These are phyloP conservation scores for Chaetomium sp. DNA, from an alignment of 2,329 filamentous ascomycete genomes.

Conservation along the genomic window DNA sequence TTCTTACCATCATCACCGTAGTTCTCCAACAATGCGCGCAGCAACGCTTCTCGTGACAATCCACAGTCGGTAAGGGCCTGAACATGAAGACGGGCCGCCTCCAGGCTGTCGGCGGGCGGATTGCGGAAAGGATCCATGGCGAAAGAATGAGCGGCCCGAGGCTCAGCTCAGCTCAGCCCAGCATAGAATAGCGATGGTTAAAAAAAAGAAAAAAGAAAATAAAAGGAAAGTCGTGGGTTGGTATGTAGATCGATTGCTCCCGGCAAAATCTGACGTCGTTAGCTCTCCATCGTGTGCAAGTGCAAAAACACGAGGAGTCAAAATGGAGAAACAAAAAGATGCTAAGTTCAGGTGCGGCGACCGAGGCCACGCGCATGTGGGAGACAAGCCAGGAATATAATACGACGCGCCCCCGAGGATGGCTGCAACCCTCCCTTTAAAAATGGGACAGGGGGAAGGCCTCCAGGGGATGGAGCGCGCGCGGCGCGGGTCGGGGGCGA, in stretches of 20 bases:
- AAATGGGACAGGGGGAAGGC: constrained; percentile 9
- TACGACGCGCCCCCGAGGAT: constrained; percentile 24
- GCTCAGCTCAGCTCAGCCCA: constrained; percentile 12
- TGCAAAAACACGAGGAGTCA: not conserved
- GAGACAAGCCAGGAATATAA: constrained; percentile 23
- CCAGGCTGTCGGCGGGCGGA: constrained; percentile 37
- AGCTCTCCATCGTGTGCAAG: constrained; percentile 22
- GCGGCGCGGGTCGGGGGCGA: constrained; percentile 16
- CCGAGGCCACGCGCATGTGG: constrained; percentile 18
- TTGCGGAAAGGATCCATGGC: constrained; percentile 35
- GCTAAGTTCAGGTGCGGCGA: constrained; percentile 6
- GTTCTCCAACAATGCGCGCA: constrained; percentile 41
- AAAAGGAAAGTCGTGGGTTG: not conserved
- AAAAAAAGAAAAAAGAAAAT: constrained; percentile 8
- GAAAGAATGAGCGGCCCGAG: constrained; percentile 13
- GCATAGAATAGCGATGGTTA: not conserved
- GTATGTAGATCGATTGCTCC: constrained; percentile 3
- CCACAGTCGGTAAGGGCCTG: constrained; percentile 39
- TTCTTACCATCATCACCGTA: constrained; percentile 32
- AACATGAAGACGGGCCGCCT: constrained; percentile 40
- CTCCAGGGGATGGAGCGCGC: constrained; percentile 3
- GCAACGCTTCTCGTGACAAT: constrained; percentile 39
- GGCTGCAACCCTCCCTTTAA: constrained; percentile 9
- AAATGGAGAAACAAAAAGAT: not conserved
- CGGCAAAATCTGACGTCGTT: constrained; percentile 13